phyloP scores from a whole-genome alignment of 257 asterid species.

The Salvia splendens region DNA sequence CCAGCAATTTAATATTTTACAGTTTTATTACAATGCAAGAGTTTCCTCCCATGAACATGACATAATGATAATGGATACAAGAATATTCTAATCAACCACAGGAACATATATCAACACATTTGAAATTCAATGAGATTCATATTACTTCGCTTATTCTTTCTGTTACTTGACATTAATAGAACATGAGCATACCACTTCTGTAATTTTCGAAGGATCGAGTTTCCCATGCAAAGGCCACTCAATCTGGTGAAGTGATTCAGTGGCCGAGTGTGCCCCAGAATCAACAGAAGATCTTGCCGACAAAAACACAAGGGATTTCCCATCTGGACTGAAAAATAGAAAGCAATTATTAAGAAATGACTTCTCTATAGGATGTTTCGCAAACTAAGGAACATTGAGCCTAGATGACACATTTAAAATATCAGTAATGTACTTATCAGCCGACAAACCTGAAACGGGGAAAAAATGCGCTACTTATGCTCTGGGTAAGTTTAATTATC shows the following conservation, averaged over 20 bases:
- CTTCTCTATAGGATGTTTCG: conserved; percentile 1
- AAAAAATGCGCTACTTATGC: conserved; percentile 78
- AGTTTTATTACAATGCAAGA: conserved; percentile 1
- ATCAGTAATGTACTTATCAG: not conserved
- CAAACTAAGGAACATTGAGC: conserved; percentile 8
- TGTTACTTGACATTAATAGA: conserved; percentile 9
- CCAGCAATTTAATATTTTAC: conserved; percentile 1
- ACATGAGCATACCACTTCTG: conserved; percentile 64
- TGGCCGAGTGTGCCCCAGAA: conserved; percentile 82
- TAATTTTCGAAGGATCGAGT: conserved; percentile 42
- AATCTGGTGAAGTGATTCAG: conserved; percentile 79
- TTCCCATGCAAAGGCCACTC: conserved; percentile 75
- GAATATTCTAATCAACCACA: not conserved
- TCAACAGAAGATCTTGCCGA: conserved; percentile 78
- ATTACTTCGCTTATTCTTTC: conserved; percentile 5
- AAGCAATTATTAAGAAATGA: conserved; percentile 19
- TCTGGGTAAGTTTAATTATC: conserved; percentile 51
- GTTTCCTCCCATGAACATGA: conserved; percentile 8
- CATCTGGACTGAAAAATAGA: conserved; percentile 69
- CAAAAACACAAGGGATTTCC: conserved; percentile 70
- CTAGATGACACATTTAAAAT: conserved; percentile 1
- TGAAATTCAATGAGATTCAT: not conserved
- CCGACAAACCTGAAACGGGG: conserved; percentile 77
- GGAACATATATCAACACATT: conserved; percentile 1
- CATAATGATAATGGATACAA: not conserved